Percentiles rank a stretch among this genome's conserved stretches.
Evolutionary conservation across 495 filamentous ascomycete genomes (phyloP).

Genomic region (Xylaria castorea): DNA sequence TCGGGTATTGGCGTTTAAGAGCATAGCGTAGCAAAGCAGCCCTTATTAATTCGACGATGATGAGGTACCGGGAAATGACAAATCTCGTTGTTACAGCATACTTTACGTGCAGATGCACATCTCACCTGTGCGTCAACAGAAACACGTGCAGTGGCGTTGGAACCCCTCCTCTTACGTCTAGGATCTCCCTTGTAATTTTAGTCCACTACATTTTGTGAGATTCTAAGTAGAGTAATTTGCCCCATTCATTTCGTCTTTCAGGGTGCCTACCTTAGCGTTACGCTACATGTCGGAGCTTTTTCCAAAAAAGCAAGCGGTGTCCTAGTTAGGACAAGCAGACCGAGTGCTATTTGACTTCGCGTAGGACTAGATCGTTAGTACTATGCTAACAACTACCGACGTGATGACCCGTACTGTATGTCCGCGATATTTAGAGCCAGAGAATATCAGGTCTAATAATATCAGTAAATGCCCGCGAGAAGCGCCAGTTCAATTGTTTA

Average conservation of each 20-base stretch:
- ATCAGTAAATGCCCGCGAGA: constrained; percentile 2
- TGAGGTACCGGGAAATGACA: not conserved
- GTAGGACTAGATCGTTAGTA: not conserved
- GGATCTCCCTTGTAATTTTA: not conserved
- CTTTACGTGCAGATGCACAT: not conserved
- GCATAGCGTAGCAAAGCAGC: constrained; percentile 49
- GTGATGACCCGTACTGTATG: not conserved
- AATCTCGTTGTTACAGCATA: not conserved
- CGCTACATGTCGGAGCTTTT: not conserved
- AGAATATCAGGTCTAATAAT: not conserved
- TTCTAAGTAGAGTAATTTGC: not conserved
- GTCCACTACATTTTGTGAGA: not conserved
- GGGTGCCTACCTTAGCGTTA: not conserved
- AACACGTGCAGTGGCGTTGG: constrained; percentile 5
- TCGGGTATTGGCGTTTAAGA: constrained; percentile 56
- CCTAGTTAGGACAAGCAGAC: not conserved
- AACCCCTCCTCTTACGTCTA: not conserved
- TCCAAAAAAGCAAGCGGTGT: not conserved
- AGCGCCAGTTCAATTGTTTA: not conserved
- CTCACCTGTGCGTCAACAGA: constrained; percentile 3
- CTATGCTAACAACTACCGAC: not conserved
- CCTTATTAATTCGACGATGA: constrained; percentile 7
- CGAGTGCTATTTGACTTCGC: not conserved
- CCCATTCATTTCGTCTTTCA: not conserved
- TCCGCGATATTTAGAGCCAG: constrained; percentile 4